phyloP scores from a whole-genome alignment of 345 rosid species.

The Rhodomyrtus tomentosa region DNA sequence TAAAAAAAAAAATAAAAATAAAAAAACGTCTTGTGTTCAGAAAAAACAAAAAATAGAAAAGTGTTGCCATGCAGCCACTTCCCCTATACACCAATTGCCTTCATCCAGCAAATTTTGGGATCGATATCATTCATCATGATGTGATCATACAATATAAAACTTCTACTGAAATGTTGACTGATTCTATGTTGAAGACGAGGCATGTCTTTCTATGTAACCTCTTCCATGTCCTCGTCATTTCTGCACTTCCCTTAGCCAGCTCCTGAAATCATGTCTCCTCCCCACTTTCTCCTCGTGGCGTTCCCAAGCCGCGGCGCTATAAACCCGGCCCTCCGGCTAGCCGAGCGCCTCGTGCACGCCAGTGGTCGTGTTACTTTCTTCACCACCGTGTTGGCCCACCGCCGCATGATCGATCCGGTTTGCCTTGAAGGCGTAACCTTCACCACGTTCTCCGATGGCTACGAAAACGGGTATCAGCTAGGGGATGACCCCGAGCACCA shows the following conservation, averaged over 20 bases:
- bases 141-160: neutral
- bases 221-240: neutral
- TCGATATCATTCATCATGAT: neutral
- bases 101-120: neutral
- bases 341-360: slow-evolving; percentile 30
- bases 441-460: slow-evolving; percentile 42
- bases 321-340: slow-evolving; percentile 45
- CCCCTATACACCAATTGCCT: neutral
- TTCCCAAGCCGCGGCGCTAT: slow-evolving; percentile 53
- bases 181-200: neutral
- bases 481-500: slow-evolving; percentile 7
- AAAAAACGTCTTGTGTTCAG: too few species aligned
- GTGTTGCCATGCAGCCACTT: too few species aligned
- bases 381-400: slow-evolving; percentile 20
- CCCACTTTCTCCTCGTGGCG: slow-evolving; percentile 29
- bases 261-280: neutral
- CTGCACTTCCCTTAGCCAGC: neutral
- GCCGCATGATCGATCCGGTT: slow-evolving; percentile 25
- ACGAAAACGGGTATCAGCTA: slow-evolving; percentile 26
- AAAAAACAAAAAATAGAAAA: too few species aligned
- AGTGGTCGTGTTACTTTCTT: slow-evolving; percentile 39
- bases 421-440: slow-evolving; percentile 20
- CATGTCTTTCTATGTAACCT: neutral
- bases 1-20: too few species aligned
- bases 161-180: neutral